phyloP scores from a whole-genome alignment of 495 filamentous ascomycete genomes.

The Annulohypoxylon stygium region DNA sequence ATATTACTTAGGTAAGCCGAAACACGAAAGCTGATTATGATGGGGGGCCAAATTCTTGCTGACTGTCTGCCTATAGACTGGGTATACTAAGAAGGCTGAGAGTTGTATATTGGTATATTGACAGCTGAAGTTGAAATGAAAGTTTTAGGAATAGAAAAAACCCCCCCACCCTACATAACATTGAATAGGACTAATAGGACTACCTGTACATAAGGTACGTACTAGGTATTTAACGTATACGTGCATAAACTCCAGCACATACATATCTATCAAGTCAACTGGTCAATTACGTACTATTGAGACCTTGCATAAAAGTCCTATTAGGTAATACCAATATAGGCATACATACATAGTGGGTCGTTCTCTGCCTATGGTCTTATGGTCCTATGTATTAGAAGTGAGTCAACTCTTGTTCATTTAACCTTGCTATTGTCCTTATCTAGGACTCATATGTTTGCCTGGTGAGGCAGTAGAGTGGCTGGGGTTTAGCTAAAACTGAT shows the following conservation, averaged over 20 bases:
- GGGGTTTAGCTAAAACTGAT: not conserved
- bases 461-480: conserved; percentile 8
- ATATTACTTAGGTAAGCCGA: conserved; percentile 9
- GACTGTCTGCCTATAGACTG: conserved; percentile 23
- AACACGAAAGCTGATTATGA: conserved; percentile 4
- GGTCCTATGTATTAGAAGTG: not conserved
- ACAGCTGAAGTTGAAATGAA: not conserved
- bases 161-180: too few relatives aligned
- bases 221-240: not conserved
- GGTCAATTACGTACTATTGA: too few relatives aligned
- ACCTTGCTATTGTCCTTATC: not conserved
- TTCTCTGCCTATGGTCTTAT: too few relatives aligned
- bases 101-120: not conserved
- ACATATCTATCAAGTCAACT: too few relatives aligned
- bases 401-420: not conserved
- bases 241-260: not conserved
- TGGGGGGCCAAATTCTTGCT: conserved; percentile 7
- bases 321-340: not conserved
- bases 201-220: not conserved
- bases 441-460: not conserved
- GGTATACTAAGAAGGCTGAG: not conserved
- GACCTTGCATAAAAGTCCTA: not conserved
- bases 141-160: not conserved
- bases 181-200: not conserved
- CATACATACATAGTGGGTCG: too few relatives aligned